These are phyloP conservation scores for Microbotryomycetes sp. DNA, from an alignment of 1,284 basidiomycete species.

Conservation along the genomic window DNA sequence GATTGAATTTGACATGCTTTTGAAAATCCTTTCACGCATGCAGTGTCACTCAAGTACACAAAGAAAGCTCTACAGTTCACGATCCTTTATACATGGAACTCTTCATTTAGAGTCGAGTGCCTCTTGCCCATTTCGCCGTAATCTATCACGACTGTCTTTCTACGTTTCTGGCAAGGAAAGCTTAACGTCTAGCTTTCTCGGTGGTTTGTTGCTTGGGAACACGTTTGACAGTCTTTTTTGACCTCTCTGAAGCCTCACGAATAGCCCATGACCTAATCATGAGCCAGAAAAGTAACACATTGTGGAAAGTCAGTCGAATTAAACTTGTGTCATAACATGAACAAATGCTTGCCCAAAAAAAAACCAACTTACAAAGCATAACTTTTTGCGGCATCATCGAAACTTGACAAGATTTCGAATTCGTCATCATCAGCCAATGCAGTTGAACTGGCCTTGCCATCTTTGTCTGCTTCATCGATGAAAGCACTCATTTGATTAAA, in stretches of 20 bases:
- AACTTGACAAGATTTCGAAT: constrained; percentile 42
- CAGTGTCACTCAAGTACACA: no score
- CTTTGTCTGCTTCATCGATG: constrained; percentile 37
- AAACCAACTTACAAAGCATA: constrained; percentile 74
- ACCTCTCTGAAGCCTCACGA: constrained; percentile 34
- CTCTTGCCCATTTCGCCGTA: no score
- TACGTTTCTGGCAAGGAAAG: no score
- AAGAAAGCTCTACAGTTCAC: no score
- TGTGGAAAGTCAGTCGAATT: not conserved
- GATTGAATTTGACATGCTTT: no score
- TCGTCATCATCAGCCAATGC: constrained; percentile 33
- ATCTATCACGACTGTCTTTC: no score
- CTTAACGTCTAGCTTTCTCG: not conserved
- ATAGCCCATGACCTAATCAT: constrained; percentile 34
- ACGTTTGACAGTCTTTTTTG: constrained; percentile 29
- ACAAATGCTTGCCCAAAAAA: no score
- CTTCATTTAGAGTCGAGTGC: no score
- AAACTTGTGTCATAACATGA: not conserved
- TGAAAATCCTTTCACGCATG: no score
- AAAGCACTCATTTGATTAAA: constrained; percentile 21
- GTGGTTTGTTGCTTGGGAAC: constrained; percentile 10
- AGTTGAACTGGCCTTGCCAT: constrained; percentile 6
- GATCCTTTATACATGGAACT: no score
- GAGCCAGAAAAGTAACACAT: not conserved
- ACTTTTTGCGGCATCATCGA: constrained; percentile 71